Conservation (phyloP, 768 basidiomycete species). For the Tremella fuciformis region DNA sequence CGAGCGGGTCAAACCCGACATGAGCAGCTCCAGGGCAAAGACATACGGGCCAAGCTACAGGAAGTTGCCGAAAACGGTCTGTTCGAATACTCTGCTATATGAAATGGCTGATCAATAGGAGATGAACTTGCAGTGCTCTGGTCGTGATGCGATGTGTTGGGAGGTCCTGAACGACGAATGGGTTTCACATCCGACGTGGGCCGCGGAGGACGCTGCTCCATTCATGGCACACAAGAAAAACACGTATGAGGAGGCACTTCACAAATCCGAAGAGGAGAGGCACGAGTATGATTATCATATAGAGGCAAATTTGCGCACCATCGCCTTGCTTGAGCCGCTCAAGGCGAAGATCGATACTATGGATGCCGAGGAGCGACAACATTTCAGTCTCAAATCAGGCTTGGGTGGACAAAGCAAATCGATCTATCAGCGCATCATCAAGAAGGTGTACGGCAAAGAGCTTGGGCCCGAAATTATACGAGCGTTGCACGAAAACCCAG, state of each 20-base stretch:
- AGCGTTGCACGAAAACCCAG: slow-evolving; percentile 87
- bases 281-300: slow-evolving; percentile 97
- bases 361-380: slow-evolving; percentile 76
- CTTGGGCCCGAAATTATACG: slow-evolving; percentile 51
- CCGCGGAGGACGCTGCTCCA: slow-evolving; percentile 92
- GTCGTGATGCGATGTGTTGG: slow-evolving; percentile 87
- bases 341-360: slow-evolving; percentile 79
- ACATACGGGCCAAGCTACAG: slow-evolving; percentile 89
- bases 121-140: slow-evolving; percentile 83
- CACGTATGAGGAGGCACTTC: slow-evolving; percentile 87
- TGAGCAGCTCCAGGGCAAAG: slow-evolving; percentile 52
- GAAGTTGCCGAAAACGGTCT: slow-evolving; percentile 77
- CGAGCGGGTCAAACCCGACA: slow-evolving; percentile 69
- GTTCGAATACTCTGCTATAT: slow-evolving; percentile 48
- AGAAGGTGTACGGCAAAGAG: slow-evolving; percentile 78
- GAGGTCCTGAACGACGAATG: slow-evolving; percentile 95
- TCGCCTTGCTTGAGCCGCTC: slow-evolving; percentile 85
- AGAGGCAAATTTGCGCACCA: slow-evolving; percentile 83
- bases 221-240: slow-evolving; percentile 90
- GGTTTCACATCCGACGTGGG: slow-evolving; percentile 99
- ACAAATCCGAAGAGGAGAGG: slow-evolving; percentile 96
- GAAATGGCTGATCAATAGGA: slow-evolving; percentile 59
- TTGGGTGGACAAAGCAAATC: slow-evolving; percentile 83
- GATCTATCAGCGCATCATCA: slow-evolving; percentile 87
- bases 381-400: slow-evolving; percentile 77